Percentiles rank a stretch among this genome's conserved stretches.
Conservation (phyloP, 768 basidiomycete species). For the Amyloporia xantha region DNA sequence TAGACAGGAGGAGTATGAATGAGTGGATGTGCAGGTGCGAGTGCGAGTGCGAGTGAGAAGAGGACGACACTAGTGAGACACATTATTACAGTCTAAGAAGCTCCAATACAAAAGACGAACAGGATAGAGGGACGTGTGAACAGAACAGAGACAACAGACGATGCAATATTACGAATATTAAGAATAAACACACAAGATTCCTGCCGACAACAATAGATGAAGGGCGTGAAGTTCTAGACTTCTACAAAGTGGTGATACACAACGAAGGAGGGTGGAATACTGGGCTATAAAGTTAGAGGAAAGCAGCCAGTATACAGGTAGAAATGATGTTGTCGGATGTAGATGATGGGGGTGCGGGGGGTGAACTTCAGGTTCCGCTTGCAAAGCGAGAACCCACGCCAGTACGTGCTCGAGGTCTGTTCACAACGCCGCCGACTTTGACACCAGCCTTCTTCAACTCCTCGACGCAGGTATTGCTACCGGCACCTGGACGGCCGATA, state of each 20-base stretch:
- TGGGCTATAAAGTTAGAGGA: neutral
- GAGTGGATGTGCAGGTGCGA: neutral
- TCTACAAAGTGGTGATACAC: neutral
- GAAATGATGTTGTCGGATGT: no score
- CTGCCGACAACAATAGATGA: constrained; percentile 1
- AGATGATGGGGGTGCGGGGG: neutral
- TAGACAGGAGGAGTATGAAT: neutral
- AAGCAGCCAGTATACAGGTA: neutral
- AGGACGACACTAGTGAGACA: neutral
- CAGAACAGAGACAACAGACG: constrained; percentile 1
- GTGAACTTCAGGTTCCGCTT: constrained; percentile 34
- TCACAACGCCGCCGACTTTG: constrained; percentile 35
- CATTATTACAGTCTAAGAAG: constrained; percentile 1
- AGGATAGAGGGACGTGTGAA: neutral
- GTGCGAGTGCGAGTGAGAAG: no score
- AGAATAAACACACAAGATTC: neutral
- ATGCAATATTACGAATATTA: constrained; percentile 3
- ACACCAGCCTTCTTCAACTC: constrained; percentile 22
- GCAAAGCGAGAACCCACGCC: constrained; percentile 59
- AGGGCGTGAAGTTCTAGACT: neutral
- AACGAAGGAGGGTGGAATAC: neutral
- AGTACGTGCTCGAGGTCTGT: constrained; percentile 64
- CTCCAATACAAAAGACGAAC: neutral
- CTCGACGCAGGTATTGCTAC: constrained; percentile 10
- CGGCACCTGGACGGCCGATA: constrained; percentile 3